Conservation (phyloP, 768 basidiomycete genomes). For the Phallus indusiatus region DNA sequence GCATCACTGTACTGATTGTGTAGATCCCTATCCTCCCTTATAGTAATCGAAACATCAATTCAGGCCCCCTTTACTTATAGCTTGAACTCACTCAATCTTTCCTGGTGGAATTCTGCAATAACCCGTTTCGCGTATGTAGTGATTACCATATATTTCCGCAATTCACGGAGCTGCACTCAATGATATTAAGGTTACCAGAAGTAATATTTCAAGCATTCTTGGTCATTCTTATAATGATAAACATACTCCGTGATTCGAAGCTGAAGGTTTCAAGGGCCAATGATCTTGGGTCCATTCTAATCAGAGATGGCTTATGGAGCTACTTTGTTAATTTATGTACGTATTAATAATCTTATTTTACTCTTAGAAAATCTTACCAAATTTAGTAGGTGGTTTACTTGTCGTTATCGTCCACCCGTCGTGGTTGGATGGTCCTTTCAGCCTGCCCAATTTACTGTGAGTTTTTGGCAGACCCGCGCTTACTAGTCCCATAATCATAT, state of each 20-base stretch:
- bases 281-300: not conserved
- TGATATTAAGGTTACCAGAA: not conserved
- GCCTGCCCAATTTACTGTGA: not conserved
- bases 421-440: not conserved
- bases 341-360: not conserved
- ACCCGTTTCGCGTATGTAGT: not conserved
- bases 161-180: not conserved
- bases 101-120: too few relatives aligned
- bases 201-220: not conserved
- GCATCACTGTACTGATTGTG: too few relatives aligned
- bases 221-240: not conserved
- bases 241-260: not conserved
- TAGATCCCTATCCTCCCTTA: too few relatives aligned
- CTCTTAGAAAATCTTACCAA: not conserved
- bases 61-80: too few relatives aligned
- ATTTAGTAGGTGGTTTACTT: not conserved
- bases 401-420: not conserved
- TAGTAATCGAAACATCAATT: too few relatives aligned
- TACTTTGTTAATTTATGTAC: not conserved
- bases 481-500: too few relatives aligned
- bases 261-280: not conserved
- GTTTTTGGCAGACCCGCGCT: not conserved
- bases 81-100: too few relatives aligned
- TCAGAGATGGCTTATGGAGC: not conserved
- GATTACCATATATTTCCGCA: too few relatives aligned